Conservation (phyloP, 352 stramenopile species). For the Phytopythium boreale region DNA sequence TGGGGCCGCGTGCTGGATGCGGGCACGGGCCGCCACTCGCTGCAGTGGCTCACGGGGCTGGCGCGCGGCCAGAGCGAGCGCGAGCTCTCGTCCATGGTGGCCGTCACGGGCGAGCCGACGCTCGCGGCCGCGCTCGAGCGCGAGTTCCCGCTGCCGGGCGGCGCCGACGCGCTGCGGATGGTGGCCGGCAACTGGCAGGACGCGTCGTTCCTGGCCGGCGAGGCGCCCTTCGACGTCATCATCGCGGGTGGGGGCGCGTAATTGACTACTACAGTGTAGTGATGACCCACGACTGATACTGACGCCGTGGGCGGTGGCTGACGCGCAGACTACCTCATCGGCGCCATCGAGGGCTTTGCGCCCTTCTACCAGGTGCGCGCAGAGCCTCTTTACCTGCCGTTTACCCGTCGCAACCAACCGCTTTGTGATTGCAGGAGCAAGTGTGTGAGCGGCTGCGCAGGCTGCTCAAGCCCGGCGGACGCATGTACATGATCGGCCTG, state of each 20-base stretch:
- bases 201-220: constrained; percentile 50
- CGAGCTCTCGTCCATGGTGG: constrained; percentile 39
- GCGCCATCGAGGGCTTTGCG: constrained; percentile 90
- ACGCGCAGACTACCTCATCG: constrained; percentile 86
- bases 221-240: constrained; percentile 72
- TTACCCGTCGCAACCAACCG: background rate
- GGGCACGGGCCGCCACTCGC: constrained; percentile 87
- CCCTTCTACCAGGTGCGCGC: constrained; percentile 83
- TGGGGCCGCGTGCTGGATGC: constrained; percentile 86
- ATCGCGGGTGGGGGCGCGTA: constrained; percentile 52
- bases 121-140: constrained; percentile 39
- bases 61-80: constrained; percentile 9
- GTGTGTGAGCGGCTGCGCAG: constrained; percentile 60
- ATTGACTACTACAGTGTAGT: too few species aligned
- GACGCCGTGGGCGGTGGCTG: background rate
- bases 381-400: constrained; percentile 13
- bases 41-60: constrained; percentile 75
- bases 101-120: constrained; percentile 68
- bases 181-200: constrained; percentile 75
- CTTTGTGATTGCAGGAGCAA: constrained; percentile 24
- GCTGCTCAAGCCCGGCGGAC: constrained; percentile 74
- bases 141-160: constrained; percentile 32
- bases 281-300: background rate
- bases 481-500: constrained; percentile 89
- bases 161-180: constrained; percentile 35